A percentile compares a stretch with the other conserved stretches of the same genome.
phyloP scores from a whole-genome alignment of 2,329 filamentous ascomycete genomes.

The Sporothrix euskadiensis region DNA sequence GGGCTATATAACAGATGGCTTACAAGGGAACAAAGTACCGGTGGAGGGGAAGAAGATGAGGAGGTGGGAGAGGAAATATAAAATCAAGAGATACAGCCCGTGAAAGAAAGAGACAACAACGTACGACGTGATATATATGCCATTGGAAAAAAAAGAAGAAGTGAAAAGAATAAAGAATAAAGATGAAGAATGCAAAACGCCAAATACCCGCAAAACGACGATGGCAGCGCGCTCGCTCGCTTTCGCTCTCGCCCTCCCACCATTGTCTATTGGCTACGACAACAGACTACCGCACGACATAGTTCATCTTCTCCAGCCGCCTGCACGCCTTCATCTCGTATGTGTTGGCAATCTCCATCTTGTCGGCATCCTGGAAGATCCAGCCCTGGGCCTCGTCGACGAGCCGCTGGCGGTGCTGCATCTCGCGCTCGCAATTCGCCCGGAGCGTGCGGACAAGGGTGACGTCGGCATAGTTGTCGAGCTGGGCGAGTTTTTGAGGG shows the following conservation, averaged over 20 bases:
- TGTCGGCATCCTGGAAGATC: constrained; percentile 78
- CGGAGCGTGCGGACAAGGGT: constrained; percentile 68
- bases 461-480: constrained; percentile 77
- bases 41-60: background rate
- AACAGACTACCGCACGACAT: constrained; percentile 22
- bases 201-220: constrained; percentile 14
- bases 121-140: background rate
- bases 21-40: background rate
- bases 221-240: background rate
- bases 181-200: background rate
- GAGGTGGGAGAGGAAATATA: background rate
- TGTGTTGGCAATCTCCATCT: constrained; percentile 68
- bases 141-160: background rate
- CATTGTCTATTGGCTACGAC: background rate
- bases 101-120: background rate
- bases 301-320: constrained; percentile 49
- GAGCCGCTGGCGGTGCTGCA: constrained; percentile 63
- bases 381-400: constrained; percentile 81
- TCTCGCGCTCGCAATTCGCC: constrained; percentile 73
- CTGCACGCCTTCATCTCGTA: constrained; percentile 56
- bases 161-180: background rate
- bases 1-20: constrained; percentile 3
- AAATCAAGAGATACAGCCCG: background rate
- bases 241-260: background rate
- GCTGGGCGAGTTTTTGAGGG: constrained; percentile 65